A percentile compares a stretch with the other conserved stretches of the same genome.
phyloP scores from a whole-genome alignment of 2,329 filamentous ascomycete genomes.

The Lasiodiplodia gonubiensis region DNA sequence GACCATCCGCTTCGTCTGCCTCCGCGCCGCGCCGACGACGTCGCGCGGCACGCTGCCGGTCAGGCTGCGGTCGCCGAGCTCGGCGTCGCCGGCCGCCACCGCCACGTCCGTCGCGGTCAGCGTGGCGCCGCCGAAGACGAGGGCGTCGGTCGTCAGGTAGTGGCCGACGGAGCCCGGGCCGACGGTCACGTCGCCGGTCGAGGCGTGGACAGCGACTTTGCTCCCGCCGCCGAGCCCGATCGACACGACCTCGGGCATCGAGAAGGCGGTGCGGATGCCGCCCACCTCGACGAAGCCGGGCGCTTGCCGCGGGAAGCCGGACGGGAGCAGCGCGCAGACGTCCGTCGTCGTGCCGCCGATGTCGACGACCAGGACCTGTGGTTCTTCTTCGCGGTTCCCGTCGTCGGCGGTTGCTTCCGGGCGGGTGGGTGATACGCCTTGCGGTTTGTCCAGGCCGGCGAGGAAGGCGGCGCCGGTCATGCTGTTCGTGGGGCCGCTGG shows the following conservation, averaged over 20 bases:
- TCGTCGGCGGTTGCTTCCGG: background rate
- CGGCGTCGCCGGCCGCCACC: slow-evolving; percentile 41
- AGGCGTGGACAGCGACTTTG: slow-evolving; percentile 35
- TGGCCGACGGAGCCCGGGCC: slow-evolving; percentile 64
- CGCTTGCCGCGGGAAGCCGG: slow-evolving; percentile 66
- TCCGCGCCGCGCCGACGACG: slow-evolving; percentile 35
- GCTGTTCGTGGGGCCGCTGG: slow-evolving; percentile 68
- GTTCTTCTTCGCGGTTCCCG: slow-evolving; percentile 30
- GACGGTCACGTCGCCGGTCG: slow-evolving; percentile 49
- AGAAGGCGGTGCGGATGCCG: slow-evolving; percentile 61
- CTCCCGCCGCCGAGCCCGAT: slow-evolving; percentile 64
- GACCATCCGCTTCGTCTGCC: slow-evolving; percentile 54
- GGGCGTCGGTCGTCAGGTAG: slow-evolving; percentile 55
- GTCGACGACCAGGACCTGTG: slow-evolving; percentile 59
- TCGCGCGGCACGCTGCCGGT: slow-evolving; percentile 14
- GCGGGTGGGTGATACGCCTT: background rate
- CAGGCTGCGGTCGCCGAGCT: slow-evolving; percentile 35
- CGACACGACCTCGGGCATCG: slow-evolving; percentile 55
- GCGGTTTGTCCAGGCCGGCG: slow-evolving; percentile 39
- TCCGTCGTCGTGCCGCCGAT: slow-evolving; percentile 71
- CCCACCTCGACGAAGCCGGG: slow-evolving; percentile 66
- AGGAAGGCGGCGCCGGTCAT: slow-evolving; percentile 60
- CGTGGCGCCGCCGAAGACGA: slow-evolving; percentile 60
- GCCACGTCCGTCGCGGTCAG: slow-evolving; percentile 62
- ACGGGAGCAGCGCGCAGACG: slow-evolving; percentile 61